Evolutionary conservation across 2,329 filamentous ascomycete species (phyloP).

Genomic region (Diatrype stigma): DNA sequence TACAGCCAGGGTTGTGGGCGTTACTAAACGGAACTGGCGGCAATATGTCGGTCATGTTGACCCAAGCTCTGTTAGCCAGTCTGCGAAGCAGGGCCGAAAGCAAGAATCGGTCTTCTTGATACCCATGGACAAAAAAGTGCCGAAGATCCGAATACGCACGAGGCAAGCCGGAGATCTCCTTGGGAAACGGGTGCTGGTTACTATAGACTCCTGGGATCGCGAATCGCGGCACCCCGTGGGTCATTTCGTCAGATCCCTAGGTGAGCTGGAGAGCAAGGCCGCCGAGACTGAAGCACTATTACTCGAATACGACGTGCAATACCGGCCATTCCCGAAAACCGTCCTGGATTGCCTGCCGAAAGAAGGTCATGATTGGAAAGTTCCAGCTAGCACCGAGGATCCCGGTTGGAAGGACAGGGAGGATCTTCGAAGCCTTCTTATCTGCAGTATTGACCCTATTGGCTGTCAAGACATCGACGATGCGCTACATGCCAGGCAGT

Average conservation of each 20-base stretch:
- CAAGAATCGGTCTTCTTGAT: conserved; percentile 93
- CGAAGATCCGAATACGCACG: conserved; percentile 90
- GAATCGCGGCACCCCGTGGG: conserved; percentile 90
- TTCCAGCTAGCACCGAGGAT: conserved; percentile 74
- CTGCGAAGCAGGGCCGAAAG: conserved; percentile 70
- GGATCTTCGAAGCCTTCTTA: conserved; percentile 79
- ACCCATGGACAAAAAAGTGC: conserved; percentile 96
- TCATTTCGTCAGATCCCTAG: conserved; percentile 88
- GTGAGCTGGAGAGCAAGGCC: conserved; percentile 93
- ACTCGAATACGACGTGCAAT: conserved; percentile 95
- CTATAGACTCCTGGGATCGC: conserved; percentile 92
- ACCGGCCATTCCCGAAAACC: conserved; percentile 92
- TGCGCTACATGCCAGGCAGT: conserved; percentile 77
- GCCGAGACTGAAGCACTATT: conserved; percentile 94
- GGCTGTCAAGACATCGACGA: conserved; percentile 99
- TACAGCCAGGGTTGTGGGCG: conserved; percentile 85
- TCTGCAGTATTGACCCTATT: conserved; percentile 95
- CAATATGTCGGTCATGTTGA: conserved; percentile 98
- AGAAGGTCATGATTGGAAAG: conserved; percentile 91
- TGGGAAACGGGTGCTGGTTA: conserved; percentile 86
- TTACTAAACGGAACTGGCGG: conserved; percentile 94
- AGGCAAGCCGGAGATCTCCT: conserved; percentile 84
- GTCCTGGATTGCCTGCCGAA: conserved; percentile 88
- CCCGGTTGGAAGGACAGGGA: conserved; percentile 81
- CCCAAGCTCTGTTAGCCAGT: conserved; percentile 72